Evolutionary conservation across 495 filamentous ascomycete species (phyloP).

Genomic region (Haplographium delicatum): DNA sequence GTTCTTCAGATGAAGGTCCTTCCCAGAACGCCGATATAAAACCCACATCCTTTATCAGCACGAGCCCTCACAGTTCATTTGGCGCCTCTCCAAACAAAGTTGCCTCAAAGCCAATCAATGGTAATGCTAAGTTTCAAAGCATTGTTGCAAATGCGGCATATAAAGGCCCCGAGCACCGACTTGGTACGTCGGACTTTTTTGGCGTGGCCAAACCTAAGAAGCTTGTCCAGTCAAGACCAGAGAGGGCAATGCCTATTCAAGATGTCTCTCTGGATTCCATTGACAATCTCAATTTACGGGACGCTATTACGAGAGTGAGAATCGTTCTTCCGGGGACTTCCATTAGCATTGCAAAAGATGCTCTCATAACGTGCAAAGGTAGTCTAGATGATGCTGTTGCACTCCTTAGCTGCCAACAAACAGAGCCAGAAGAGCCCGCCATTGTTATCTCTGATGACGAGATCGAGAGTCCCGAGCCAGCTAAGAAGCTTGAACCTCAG

Average conservation of each 20-base stretch:
- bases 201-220: slow-evolving; percentile 18
- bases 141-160: slow-evolving; percentile 16
- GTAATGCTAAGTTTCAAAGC: slow-evolving; percentile 17
- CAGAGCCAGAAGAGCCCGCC: too few relatives aligned
- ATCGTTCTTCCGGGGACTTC: slow-evolving; percentile 46
- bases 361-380: slow-evolving; percentile 45
- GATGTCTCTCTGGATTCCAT: slow-evolving; percentile 51
- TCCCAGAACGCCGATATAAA: slow-evolving; percentile 42
- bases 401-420: slow-evolving; percentile 33
- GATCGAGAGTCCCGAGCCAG: slow-evolving; percentile 11
- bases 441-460: slow-evolving; percentile 29
- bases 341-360: slow-evolving; percentile 45
- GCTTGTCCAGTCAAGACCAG: slow-evolving; percentile 38
- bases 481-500: slow-evolving; percentile 41
- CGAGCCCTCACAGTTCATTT: slow-evolving; percentile 16
- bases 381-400: slow-evolving; percentile 58
- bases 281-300: slow-evolving; percentile 42
- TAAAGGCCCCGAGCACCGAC: neutral
- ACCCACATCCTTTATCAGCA: slow-evolving; percentile 59
- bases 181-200: neutral
- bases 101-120: slow-evolving; percentile 11
- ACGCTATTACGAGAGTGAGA: slow-evolving; percentile 52
- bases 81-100: neutral
- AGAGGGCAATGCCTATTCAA: slow-evolving; percentile 47
- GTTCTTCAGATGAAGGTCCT: slow-evolving; percentile 15